Conservation (phyloP, 2,329 filamentous ascomycete species). For the Ascochyta lentis region DNA sequence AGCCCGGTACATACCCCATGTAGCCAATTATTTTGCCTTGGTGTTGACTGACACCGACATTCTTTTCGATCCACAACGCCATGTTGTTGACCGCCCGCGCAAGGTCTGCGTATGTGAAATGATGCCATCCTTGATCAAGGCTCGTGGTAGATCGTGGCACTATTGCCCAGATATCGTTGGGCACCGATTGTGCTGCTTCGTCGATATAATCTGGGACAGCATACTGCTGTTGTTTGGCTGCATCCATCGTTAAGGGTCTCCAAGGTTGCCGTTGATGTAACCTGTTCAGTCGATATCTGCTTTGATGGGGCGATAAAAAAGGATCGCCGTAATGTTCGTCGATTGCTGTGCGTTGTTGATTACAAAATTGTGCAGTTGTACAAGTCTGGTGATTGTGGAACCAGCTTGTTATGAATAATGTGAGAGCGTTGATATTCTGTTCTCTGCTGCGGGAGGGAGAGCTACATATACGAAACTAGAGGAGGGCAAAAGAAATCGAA, state of each 20-base stretch:
- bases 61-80: conserved; percentile 15
- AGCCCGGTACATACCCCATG: not conserved
- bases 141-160: conserved; percentile 6
- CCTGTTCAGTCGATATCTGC: not conserved
- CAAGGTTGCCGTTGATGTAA: not conserved
- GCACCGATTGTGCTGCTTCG: not conserved
- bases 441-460: not conserved
- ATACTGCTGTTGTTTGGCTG: not conserved
- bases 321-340: not conserved
- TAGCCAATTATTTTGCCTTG: conserved; percentile 13
- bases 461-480: not conserved
- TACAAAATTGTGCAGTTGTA: not conserved
- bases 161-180: conserved; percentile 13
- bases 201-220: conserved; percentile 13
- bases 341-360: not conserved
- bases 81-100: conserved; percentile 9
- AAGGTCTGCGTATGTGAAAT: conserved; percentile 8
- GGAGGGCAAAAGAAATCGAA: not conserved
- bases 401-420: not conserved
- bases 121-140: conserved; percentile 10
- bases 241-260: not conserved
- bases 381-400: not conserved
- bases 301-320: not conserved
- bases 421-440: not conserved
- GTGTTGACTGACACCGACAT: conserved; percentile 1